These are phyloP conservation scores for Eucalyptus curtisii DNA, from an alignment of 345 rosid species.

Conservation along the genomic window DNA sequence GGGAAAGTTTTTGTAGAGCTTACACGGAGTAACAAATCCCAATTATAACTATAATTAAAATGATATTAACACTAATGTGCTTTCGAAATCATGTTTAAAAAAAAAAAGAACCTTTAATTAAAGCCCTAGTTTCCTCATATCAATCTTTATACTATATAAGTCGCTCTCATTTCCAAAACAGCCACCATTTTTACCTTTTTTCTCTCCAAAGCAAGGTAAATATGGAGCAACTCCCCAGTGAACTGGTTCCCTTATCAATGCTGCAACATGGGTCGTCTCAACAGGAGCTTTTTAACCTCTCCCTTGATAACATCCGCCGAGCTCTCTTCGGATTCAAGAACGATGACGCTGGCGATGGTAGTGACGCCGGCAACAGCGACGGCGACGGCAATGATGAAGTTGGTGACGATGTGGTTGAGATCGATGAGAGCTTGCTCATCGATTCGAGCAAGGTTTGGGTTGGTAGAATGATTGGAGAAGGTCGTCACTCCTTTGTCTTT, in stretches of 20 bases:
- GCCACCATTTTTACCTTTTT: background rate
- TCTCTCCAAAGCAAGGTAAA: background rate
- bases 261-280: background rate
- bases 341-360: background rate
- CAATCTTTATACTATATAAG: background rate
- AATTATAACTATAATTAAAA: background rate
- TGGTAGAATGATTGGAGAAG: conserved; percentile 38
- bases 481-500: conserved; percentile 27
- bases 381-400: background rate
- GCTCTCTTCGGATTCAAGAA: background rate
- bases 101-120: background rate
- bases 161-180: background rate
- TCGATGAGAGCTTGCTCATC: conserved; percentile 25
- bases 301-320: background rate
- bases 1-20: background rate
- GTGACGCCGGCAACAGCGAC: background rate
- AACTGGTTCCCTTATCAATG: background rate
- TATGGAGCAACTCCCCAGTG: background rate
- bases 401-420: background rate
- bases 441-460: conserved; percentile 12
- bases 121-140: background rate
- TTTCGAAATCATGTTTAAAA: background rate
- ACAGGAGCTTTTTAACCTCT: background rate
- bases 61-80: background rate
- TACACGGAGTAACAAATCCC: background rate